Evolutionary conservation across 2,329 filamentous ascomycete species (phyloP).

Genomic region (Curvularia spicifera): DNA sequence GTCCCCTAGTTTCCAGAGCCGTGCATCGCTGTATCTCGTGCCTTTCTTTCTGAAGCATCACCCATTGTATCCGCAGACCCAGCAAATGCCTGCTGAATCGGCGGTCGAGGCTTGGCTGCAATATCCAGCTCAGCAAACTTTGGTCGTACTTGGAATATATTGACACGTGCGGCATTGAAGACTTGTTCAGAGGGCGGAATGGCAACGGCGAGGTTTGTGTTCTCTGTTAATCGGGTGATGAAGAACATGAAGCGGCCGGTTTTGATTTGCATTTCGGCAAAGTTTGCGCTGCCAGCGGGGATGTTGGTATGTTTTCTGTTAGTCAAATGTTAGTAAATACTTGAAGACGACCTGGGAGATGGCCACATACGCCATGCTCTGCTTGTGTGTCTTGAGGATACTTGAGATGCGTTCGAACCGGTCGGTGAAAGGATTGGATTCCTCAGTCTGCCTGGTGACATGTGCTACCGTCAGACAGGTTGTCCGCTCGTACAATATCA

Average conservation of each 20-base stretch:
- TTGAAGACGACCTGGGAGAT: neutral
- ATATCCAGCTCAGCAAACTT: constrained; percentile 74
- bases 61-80: constrained; percentile 38
- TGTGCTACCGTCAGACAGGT: constrained; percentile 97
- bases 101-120: constrained; percentile 45
- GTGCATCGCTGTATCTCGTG: constrained; percentile 23
- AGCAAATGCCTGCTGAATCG: constrained; percentile 47
- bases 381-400: constrained; percentile 98
- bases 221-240: constrained; percentile 93
- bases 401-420: constrained; percentile 94
- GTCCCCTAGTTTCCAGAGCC: constrained; percentile 12
- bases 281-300: constrained; percentile 81
- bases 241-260: constrained; percentile 87
- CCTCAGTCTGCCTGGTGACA: constrained; percentile 77
- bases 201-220: constrained; percentile 93
- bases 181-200: constrained; percentile 89
- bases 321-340: constrained; percentile 4
- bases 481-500: constrained; percentile 92
- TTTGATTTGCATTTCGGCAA: constrained; percentile 81
- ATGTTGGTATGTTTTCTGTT: constrained; percentile 77
- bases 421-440: constrained; percentile 85
- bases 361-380: constrained; percentile 63
- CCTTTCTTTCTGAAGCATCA: constrained; percentile 28
- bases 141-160: constrained; percentile 84
- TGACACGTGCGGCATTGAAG: constrained; percentile 89